A percentile compares a stretch with the other conserved stretches of the same genome.
Conservation (phyloP, 306 rosid species). For the Vicia faba region DNA sequence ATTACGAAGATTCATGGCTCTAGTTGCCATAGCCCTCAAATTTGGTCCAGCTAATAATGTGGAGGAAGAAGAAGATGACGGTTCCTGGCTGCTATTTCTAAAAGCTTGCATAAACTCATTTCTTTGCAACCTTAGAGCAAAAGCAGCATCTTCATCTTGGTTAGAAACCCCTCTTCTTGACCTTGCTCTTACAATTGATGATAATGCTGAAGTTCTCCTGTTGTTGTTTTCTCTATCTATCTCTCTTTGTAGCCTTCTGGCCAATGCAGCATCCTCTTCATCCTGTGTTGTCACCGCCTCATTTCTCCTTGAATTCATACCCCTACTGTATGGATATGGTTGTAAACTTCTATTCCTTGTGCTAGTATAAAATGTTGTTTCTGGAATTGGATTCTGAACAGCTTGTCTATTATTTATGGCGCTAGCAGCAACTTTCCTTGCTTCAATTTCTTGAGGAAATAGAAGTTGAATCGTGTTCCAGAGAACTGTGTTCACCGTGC, state of each 20-base stretch:
- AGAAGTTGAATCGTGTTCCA: conserved; percentile 98
- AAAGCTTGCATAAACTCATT: conserved; percentile 78
- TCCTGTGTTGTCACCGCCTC: conserved; percentile 21
- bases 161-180: conserved; percentile 50
- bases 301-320: conserved; percentile 48
- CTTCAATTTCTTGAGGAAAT: conserved; percentile 84
- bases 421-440: conserved; percentile 62
- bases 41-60: conserved; percentile 55
- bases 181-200: conserved; percentile 37
- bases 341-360: conserved; percentile 45
- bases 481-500: conserved; percentile 90
- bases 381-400: conserved; percentile 38
- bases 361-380: conserved; percentile 47
- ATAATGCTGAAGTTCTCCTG: not conserved
- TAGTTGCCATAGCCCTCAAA: conserved; percentile 74
- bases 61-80: conserved; percentile 39
- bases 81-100: conserved; percentile 54
- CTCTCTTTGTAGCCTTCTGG: conserved; percentile 42
- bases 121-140: conserved; percentile 84
- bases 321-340: conserved; percentile 41
- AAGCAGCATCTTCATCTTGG: conserved; percentile 87
- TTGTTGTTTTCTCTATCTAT: conserved; percentile 20
- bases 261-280: conserved; percentile 46
- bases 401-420: conserved; percentile 47
- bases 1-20: conserved; percentile 56